Conservation (phyloP, 768 basidiomycete genomes). For the Mycena belliarum region DNA sequence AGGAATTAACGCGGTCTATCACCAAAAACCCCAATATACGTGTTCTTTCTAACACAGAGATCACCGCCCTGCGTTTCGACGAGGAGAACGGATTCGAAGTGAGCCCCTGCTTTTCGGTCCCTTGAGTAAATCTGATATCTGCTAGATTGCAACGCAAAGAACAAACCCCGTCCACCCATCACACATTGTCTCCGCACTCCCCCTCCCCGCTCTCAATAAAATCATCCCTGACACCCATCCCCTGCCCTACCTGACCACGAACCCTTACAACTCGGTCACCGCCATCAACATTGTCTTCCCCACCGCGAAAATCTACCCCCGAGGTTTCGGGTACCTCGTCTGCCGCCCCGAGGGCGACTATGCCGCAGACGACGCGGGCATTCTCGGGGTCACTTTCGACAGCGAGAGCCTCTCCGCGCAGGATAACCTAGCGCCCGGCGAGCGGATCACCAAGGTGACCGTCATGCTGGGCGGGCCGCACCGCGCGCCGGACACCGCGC, state of each 20-base stretch:
- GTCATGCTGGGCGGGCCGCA: conserved; percentile 91
- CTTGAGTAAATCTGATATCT: too few relatives aligned
- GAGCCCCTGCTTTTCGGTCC: too few relatives aligned
- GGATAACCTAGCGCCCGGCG: conserved; percentile 28
- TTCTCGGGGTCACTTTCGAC: conserved; percentile 91
- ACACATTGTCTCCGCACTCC: conserved; percentile 78
- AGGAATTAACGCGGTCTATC: conserved; percentile 53
- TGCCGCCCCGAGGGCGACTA: conserved; percentile 72
- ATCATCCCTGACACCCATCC: conserved; percentile 39
- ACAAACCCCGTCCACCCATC: conserved; percentile 44
- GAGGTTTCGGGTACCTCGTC: conserved; percentile 93
- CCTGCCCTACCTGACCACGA: conserved; percentile 69
- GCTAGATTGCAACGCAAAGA: conserved; percentile 34
- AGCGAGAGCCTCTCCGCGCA: conserved; percentile 71
- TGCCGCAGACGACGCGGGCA: conserved; percentile 40
- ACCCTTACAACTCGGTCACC: conserved; percentile 77
- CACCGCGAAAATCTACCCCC: conserved; percentile 62
- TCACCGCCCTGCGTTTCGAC: conserved; percentile 35
- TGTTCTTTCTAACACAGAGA: conserved; percentile 46
- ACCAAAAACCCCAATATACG: conserved; percentile 54
- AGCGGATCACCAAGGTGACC: conserved; percentile 72
- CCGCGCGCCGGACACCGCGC: conserved; percentile 26
- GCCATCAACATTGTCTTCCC: conserved; percentile 89
- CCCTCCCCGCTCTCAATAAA: conserved; percentile 53
- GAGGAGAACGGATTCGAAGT: conserved; percentile 49